Base-by-base conservation (phyloP, 305 asterid genomes). In the Petunia hybrid region DNA sequence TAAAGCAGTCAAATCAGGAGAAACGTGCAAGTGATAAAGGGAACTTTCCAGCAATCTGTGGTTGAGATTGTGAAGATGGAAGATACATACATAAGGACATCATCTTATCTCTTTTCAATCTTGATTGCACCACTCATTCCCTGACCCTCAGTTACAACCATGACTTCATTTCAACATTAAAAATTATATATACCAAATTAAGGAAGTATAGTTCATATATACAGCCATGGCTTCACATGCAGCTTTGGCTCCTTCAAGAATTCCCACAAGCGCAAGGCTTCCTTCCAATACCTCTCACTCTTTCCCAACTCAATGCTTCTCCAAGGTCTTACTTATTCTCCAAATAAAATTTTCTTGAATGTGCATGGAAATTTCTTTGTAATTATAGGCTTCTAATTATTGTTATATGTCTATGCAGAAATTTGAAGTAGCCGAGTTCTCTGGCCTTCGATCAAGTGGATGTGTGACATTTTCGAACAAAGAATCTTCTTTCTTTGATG, bases 191-290 rank as follows among this genome's bases (percentile, higher is more conserved):
- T 38, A 12, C 8, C 64, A 53, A 74, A 53, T 36, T 8, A 51
- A 51, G 51, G 36, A 74, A 74, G 64, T 13, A 51, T 45, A 51
- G 35, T 36, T 43, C 51, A 46, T 51, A 69, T 57, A 57, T 8
- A 40, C 90, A 88, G 87, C 88, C 83, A 93, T 91, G 99, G 95
- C 99, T 53, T 87, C 92, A 85, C 89, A 95, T 86, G 97, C 97
- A 91, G 97, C 78, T 87, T 85, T 95, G 85, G 97, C 92, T 62
- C 92, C 93, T 85, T 92, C 98, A 87, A 92, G 97, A 86, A 89
- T 95, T 91, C 97, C 97, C 73, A 85, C 92, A 56, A 86, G 85
- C 87, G 85, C 92, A 8, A 90, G 86, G 76, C 85, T 91, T 68
- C 91, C 91, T 9, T 87, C 93, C 39, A 90, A 87, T 85, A 53